phyloP scores from a whole-genome alignment of 495 filamentous ascomycete species.

The Neurospora sp. region DNA sequence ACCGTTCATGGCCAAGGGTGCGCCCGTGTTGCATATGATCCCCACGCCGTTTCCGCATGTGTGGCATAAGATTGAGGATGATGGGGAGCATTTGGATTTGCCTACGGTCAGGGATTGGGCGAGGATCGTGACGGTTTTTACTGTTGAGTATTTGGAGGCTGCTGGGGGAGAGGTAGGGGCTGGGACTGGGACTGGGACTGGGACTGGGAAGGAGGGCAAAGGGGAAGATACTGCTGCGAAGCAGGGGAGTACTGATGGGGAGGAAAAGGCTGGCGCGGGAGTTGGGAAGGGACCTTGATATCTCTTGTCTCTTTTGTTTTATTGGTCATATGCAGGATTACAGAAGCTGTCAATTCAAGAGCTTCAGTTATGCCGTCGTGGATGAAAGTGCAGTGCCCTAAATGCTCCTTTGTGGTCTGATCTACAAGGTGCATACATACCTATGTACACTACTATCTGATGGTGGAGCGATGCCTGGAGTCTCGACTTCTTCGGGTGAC shows the following conservation, averaged over 20 bases:
- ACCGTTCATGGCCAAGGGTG: constrained; percentile 71
- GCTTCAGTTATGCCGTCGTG: not conserved
- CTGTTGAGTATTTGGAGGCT: constrained; percentile 70
- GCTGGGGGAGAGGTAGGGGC: not conserved
- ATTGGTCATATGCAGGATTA: not conserved
- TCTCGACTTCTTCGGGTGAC: not conserved
- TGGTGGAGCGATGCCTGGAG: not conserved
- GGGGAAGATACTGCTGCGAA: not conserved
- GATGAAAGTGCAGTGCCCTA: not conserved
- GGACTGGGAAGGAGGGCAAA: not conserved
- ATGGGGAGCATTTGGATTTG: constrained; percentile 72
- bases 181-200: not conserved
- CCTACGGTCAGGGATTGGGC: constrained; percentile 77
- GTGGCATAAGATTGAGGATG: constrained; percentile 74
- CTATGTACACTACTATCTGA: not conserved
- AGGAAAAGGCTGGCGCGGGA: not conserved
- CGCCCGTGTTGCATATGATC: constrained; percentile 75
- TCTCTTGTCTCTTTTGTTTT: not conserved
- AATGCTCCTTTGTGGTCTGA: not conserved
- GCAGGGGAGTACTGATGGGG: not conserved
- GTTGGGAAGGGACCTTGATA: not conserved
- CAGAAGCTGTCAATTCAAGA: not conserved
- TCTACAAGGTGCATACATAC: not conserved
- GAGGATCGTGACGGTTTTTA: constrained; percentile 65
- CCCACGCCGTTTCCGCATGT: constrained; percentile 66